Conservation (phyloP, 2,329 filamentous ascomycete species). For the Hymenoscyphus fructigenus region DNA sequence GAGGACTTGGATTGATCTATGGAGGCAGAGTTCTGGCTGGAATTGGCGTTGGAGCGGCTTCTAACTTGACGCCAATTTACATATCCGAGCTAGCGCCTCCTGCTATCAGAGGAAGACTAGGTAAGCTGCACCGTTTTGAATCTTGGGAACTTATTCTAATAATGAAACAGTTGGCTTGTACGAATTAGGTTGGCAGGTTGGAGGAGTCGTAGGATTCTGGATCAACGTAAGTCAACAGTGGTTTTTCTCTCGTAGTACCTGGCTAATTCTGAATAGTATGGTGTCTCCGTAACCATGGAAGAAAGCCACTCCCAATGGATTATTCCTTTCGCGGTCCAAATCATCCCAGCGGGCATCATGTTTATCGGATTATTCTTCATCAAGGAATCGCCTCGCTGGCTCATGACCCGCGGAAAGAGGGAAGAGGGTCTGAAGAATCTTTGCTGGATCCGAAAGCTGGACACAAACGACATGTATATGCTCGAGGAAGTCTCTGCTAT, state of each 20-base stretch:
- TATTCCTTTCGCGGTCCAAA: constrained; percentile 60
- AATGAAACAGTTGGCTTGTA: constrained; percentile 54
- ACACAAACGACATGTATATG: constrained; percentile 45
- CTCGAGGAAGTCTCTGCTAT: constrained; percentile 70
- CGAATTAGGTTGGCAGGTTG: constrained; percentile 63
- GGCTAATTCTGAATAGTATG: constrained; percentile 43
- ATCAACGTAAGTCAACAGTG: constrained; percentile 45
- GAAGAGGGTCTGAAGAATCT: constrained; percentile 58
- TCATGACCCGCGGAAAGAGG: constrained; percentile 60
- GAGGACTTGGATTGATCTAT: constrained; percentile 62
- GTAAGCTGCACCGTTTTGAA: too few species aligned
- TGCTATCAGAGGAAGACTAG: constrained; percentile 59
- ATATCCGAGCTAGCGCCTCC: constrained; percentile 60
- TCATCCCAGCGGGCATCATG: constrained; percentile 65
- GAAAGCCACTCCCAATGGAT: constrained; percentile 57
- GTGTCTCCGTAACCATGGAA: constrained; percentile 51
- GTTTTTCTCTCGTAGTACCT: constrained; percentile 39
- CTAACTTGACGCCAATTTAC: constrained; percentile 63
- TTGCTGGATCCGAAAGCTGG: constrained; percentile 63
- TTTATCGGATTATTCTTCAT: constrained; percentile 60
- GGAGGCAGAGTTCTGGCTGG: constrained; percentile 63
- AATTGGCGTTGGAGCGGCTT: constrained; percentile 61
- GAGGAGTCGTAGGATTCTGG: constrained; percentile 63
- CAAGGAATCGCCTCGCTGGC: constrained; percentile 67
- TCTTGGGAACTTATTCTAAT: too few species aligned